Evolutionary conservation across 176 grass and related monocot species (phyloP), one percentile per base, ranked within the genome.

Genomic region (Calamus simplicifolius): DNA sequence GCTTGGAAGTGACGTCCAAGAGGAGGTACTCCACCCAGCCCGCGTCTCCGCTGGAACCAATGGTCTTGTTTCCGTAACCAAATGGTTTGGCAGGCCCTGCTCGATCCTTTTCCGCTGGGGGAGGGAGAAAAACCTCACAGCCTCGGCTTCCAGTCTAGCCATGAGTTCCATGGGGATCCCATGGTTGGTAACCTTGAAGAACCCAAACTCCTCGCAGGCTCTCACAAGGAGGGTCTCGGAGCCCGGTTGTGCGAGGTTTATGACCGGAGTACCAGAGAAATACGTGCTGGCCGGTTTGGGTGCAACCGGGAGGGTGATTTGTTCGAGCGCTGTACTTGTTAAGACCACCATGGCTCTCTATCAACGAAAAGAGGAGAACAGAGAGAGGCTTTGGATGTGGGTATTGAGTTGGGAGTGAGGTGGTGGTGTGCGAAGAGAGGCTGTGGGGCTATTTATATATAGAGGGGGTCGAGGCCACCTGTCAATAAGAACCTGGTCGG

Each of bases 21-120:
- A 95, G 72, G 31, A 95, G 77, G 69, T 95, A 95, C 82, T 95
- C 90, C 49, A 95, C 25, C 74, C 80, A 95, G 0, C 90, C 90
- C n/a, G 87, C 64, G 75, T 95, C 90, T 27, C 90, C 90, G 67
- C 66, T 80, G 54, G 16, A 29, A 57, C 90, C 90, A 61, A 95
- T 86, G 5, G n/a, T 23, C 77, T 86, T 89, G 81, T 80, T 89
- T 3, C 50, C 76, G 52, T 95, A 95, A 54, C 82, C 70, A 60
- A 95, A 63, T 3, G 82, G 68, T 18, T 5, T 7, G 0, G 80
- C 73, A 0, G 77, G 10, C 3, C 25, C 74, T n/a, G 2, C 53
- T 19, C 4, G 30, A 25, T 86, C 85, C 86, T 95, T 95, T 16
- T 87, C 86, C 3, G 6, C 28, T 83, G 80, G 7, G 85, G 67